Evolutionary conservation across 306 rosid species (phyloP).

Genomic region (Ammopiptanthus mongolicus): DNA sequence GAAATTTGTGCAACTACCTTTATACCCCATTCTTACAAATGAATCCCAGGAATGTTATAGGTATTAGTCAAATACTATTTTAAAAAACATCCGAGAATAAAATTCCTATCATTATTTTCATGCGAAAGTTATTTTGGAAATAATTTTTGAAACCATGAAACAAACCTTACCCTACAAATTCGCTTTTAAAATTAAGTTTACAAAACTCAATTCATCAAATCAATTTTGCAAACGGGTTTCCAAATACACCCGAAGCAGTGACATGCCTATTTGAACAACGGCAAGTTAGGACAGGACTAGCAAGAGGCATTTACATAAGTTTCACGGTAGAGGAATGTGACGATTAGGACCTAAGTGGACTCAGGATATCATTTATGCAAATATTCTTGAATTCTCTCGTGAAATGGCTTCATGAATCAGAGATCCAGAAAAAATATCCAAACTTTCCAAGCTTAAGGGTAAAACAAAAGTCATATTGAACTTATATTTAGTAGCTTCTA

Average conservation of each 20-base stretch:
- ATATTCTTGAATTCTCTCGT: not conserved
- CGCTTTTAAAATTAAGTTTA: too few species aligned
- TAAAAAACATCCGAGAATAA: too few species aligned
- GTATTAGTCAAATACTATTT: too few species aligned
- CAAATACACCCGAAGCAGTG: not conserved
- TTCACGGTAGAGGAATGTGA: not conserved
- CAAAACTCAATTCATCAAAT: too few species aligned
- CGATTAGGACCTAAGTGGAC: not conserved
- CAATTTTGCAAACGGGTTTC: too few species aligned
- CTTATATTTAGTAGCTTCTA: not conserved
- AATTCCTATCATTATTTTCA: too few species aligned
- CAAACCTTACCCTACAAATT: too few species aligned
- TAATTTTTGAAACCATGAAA: too few species aligned
- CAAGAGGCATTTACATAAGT: not conserved
- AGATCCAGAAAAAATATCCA: constrained; percentile 9
- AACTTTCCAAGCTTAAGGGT: not conserved
- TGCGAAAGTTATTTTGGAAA: too few species aligned
- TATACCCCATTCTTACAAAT: too few species aligned
- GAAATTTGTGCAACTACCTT: too few species aligned
- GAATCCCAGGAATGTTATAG: too few species aligned
- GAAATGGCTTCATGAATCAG: not conserved
- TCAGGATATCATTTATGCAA: not conserved
- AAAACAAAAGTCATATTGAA: not conserved
- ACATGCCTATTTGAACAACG: not conserved
- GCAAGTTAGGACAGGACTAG: not conserved